Evolutionary conservation across 148 eudicot species (phyloP).

Genomic region (Rhododendron henanense): DNA sequence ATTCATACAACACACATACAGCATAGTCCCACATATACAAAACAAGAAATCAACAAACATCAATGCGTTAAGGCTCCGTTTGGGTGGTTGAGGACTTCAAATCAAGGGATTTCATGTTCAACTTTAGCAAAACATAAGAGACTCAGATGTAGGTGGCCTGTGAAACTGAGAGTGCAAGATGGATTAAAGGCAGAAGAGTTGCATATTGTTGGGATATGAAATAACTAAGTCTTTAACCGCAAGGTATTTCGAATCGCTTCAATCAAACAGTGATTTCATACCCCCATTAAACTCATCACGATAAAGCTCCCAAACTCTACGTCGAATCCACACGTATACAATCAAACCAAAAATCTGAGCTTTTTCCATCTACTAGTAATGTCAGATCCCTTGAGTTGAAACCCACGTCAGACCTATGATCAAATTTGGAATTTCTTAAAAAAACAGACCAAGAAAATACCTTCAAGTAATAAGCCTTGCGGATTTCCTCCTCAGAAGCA

Average conservation of each 20-base stretch:
- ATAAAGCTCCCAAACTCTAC: neutral
- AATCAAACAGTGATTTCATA: neutral
- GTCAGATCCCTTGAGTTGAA: neutral
- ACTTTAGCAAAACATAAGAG: neutral
- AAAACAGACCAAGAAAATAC: conserved; percentile 13
- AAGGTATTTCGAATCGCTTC: neutral
- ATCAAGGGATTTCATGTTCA: neutral
- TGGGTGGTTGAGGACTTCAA: neutral
- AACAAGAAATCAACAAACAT: neutral
- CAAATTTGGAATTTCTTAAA: neutral
- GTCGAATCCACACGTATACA: neutral
- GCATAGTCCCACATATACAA: neutral
- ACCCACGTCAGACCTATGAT: neutral
- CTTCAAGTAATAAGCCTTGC: conserved; percentile 94
- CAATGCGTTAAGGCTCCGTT: neutral
- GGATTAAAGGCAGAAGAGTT: neutral
- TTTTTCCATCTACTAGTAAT: neutral
- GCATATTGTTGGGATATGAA: neutral
- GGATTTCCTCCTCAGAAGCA: conserved; percentile 76
- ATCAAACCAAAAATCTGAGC: neutral
- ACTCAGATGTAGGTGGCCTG: neutral
- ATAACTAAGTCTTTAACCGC: too few relatives aligned
- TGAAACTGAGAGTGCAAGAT: neutral
- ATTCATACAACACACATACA: neutral
- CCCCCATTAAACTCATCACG: neutral